Conservation (phyloP, 176 grass and related monocot genomes). For the Hsuehochloa calcarea region DNA sequence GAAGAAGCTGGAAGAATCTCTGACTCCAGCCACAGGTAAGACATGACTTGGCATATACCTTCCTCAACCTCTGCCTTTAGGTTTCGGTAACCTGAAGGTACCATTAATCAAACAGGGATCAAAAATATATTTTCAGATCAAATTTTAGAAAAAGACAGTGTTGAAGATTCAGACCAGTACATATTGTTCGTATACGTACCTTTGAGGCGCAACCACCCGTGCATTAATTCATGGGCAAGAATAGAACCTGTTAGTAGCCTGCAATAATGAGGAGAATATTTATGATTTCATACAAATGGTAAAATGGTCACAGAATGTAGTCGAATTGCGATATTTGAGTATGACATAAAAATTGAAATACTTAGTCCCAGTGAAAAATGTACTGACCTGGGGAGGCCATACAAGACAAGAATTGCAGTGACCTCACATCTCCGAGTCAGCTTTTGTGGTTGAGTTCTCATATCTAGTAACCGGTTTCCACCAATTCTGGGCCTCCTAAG, state of each 20-base stretch:
- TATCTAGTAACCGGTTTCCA: constrained; percentile 60
- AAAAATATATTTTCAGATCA: not conserved
- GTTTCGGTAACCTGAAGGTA: constrained; percentile 64
- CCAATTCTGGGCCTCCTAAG: constrained; percentile 72
- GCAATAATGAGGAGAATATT: constrained; percentile 32
- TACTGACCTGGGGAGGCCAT: constrained; percentile 85
- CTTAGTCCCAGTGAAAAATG: not conserved
- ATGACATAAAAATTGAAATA: not conserved
- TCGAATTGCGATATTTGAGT: not conserved
- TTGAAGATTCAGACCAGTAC: not conserved
- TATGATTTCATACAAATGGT: not conserved
- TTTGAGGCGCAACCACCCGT: constrained; percentile 92
- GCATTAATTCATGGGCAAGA: constrained; percentile 96
- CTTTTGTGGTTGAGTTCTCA: constrained; percentile 80
- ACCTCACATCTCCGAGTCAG: constrained; percentile 77
- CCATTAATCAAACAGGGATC: constrained; percentile 11
- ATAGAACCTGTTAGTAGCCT: constrained; percentile 94
- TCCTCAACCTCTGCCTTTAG: constrained; percentile 72
- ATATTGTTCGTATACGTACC: constrained; percentile 38
- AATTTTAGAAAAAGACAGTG: not conserved
- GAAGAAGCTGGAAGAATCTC: constrained; percentile 72
- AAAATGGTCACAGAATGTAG: not conserved
- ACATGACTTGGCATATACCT: constrained; percentile 96
- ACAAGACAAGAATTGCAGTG: constrained; percentile 88
- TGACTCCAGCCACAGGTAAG: constrained; percentile 90